phyloP scores from a whole-genome alignment of 306 rosid species.

The Fragaria ananassa region DNA sequence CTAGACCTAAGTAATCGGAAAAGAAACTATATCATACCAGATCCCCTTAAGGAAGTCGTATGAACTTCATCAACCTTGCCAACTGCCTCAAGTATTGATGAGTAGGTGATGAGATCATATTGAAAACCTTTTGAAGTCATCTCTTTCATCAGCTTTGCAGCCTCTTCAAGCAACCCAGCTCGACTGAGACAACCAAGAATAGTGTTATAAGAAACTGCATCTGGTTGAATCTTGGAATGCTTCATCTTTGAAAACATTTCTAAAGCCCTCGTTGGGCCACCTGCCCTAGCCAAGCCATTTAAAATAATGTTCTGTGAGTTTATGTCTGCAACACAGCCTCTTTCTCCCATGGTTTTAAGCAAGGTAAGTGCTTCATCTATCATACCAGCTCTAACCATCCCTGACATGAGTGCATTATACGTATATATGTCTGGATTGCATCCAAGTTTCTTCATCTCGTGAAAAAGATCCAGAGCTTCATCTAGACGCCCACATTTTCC shows the following conservation, averaged over 20 bases:
- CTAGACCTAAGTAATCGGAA: background rate
- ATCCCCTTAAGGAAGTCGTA: slow-evolving; percentile 5
- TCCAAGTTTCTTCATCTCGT: slow-evolving; percentile 81
- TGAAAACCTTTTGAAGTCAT: slow-evolving; percentile 70
- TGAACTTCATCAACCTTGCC: slow-evolving; percentile 75
- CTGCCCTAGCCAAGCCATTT: slow-evolving; percentile 70
- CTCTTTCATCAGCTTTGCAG: slow-evolving; percentile 86
- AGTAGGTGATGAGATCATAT: slow-evolving; percentile 76
- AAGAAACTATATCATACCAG: slow-evolving; percentile 17
- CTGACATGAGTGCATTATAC: slow-evolving; percentile 93
- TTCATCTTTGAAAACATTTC: slow-evolving; percentile 75
- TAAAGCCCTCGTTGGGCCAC: slow-evolving; percentile 71
- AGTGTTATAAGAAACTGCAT: slow-evolving; percentile 82
- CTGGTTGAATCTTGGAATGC: slow-evolving; percentile 57
- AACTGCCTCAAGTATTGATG: slow-evolving; percentile 93
- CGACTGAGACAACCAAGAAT: slow-evolving; percentile 80
- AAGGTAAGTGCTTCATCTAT: slow-evolving; percentile 68
- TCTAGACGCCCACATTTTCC: slow-evolving; percentile 77
- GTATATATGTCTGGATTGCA: slow-evolving; percentile 79
- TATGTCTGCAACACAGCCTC: slow-evolving; percentile 66
- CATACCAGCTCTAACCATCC: slow-evolving; percentile 80
- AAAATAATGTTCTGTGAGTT: slow-evolving; percentile 80
- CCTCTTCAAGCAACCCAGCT: slow-evolving; percentile 90
- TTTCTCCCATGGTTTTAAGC: slow-evolving; percentile 74
- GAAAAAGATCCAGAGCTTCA: slow-evolving; percentile 71